Evolutionary conservation across 345 rosid species (phyloP).

Genomic region (Lagerstroemia speciosa): DNA sequence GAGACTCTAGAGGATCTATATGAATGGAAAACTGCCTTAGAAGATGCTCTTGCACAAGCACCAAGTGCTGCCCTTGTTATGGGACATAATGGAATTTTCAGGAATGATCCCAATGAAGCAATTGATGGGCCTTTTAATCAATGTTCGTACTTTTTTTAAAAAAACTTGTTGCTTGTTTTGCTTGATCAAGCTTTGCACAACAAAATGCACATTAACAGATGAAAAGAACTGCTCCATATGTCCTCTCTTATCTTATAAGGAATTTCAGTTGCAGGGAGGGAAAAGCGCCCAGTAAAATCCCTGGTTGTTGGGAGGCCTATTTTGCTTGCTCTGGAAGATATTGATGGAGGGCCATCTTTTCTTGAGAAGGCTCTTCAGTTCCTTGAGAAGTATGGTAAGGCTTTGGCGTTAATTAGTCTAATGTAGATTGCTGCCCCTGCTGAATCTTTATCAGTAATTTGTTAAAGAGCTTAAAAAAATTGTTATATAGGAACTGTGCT

Average conservation of each 20-base stretch:
- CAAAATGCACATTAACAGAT: not conserved
- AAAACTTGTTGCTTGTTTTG: not conserved
- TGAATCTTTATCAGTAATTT: not conserved
- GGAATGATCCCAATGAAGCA: slow-evolving; percentile 60
- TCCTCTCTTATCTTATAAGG: slow-evolving; percentile 1
- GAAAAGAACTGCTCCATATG: not conserved
- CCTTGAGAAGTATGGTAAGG: slow-evolving; percentile 85
- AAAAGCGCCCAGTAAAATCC: slow-evolving; percentile 81
- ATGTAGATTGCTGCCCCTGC: not conserved
- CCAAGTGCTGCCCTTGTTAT: slow-evolving; percentile 96
- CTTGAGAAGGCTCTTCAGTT: slow-evolving; percentile 97
- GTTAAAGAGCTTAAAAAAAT: not conserved
- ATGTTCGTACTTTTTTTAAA: slow-evolving; percentile 39
- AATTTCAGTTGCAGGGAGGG: slow-evolving; percentile 53
- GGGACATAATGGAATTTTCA: slow-evolving; percentile 90
- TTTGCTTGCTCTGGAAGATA: slow-evolving; percentile 96
- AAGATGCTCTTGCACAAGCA: slow-evolving; percentile 86
- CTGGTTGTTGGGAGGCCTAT: slow-evolving; percentile 98
- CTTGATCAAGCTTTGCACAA: not conserved
- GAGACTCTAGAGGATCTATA: slow-evolving; percentile 89
- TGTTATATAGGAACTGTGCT: not conserved
- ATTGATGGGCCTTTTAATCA: slow-evolving; percentile 85
- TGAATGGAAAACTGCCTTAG: slow-evolving; percentile 94
- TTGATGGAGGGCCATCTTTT: slow-evolving; percentile 98
- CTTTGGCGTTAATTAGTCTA: slow-evolving; percentile 8